A percentile compares a stretch with the other conserved stretches of the same genome.
Evolutionary conservation across 2,329 filamentous ascomycete genomes (phyloP).

Genomic region (Penicillium sp.): DNA sequence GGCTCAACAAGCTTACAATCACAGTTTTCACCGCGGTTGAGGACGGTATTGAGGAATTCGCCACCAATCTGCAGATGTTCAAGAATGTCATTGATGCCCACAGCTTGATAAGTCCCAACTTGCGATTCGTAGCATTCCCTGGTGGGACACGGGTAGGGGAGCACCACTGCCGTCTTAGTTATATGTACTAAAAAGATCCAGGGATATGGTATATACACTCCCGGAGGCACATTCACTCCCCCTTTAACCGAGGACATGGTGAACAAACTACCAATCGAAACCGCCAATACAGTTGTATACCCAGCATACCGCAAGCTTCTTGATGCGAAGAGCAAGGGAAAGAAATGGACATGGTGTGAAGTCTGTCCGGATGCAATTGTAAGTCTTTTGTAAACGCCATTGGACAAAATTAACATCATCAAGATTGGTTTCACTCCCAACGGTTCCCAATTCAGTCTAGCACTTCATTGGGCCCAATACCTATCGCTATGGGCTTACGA

Average conservation of each 20-base stretch:
- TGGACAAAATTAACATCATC: neutral
- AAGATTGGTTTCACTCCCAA: conserved; percentile 33
- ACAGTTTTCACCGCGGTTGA: conserved; percentile 22
- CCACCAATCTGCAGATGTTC: conserved; percentile 35
- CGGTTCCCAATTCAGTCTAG: conserved; percentile 29
- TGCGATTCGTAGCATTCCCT: conserved; percentile 36
- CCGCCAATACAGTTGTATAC: conserved; percentile 34
- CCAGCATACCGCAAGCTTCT: conserved; percentile 26
- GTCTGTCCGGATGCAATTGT: conserved; percentile 33
- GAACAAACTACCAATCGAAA: conserved; percentile 28
- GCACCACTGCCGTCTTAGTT: neutral
- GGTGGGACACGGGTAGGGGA: conserved; percentile 28
- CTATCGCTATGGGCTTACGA: conserved; percentile 31
- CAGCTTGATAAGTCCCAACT: conserved; percentile 26
- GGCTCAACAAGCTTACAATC: neutral
- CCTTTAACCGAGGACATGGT: conserved; percentile 33
- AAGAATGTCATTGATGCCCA: conserved; percentile 38
- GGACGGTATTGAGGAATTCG: conserved; percentile 30
- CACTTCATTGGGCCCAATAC: conserved; percentile 32
- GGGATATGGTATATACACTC: conserved; percentile 26
- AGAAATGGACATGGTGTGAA: conserved; percentile 38
- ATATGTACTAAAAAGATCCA: neutral
- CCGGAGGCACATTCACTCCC: conserved; percentile 29
- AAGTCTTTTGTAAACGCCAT: neutral
- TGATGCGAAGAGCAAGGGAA: conserved; percentile 19